Percentiles rank a stretch among this genome's conserved stretches.
These are phyloP conservation scores for Keqinozyma sinolaborantium DNA, from an alignment of 1,139 yeast genomes.

Conservation along the genomic window DNA sequence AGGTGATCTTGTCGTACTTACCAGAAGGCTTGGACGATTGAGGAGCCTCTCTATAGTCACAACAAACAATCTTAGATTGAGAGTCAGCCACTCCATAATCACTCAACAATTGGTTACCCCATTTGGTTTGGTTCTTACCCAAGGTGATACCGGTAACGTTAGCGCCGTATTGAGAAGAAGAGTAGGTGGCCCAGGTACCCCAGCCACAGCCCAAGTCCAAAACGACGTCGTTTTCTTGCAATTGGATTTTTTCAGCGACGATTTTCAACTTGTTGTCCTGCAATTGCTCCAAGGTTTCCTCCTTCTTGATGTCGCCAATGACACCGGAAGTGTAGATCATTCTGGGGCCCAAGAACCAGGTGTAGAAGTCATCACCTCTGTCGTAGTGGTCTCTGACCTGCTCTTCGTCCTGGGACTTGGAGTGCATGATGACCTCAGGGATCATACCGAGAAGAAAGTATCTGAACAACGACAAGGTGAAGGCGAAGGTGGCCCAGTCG, in stretches of 20 bases:
- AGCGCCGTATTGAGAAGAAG: conserved; percentile 82
- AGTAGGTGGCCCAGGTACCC: conserved; percentile 90
- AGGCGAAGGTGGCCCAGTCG: conserved; percentile 84
- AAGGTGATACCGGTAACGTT: conserved; percentile 85
- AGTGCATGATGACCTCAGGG: conserved; percentile 90
- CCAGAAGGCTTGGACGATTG: conserved; percentile 54
- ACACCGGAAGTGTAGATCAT: conserved; percentile 92
- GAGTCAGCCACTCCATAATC: conserved; percentile 63
- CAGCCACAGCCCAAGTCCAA: conserved; percentile 94
- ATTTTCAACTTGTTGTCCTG: conserved; percentile 88
- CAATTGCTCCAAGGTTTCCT: conserved; percentile 79
- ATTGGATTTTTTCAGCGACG: conserved; percentile 83
- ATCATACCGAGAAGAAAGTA: conserved; percentile 85
- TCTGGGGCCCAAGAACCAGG: conserved; percentile 93
- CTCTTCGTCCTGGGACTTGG: conserved; percentile 92
- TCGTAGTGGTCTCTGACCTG: conserved; percentile 95
- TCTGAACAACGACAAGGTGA: conserved; percentile 74
- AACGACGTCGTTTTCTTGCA: conserved; percentile 67
- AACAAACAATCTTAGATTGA: conserved; percentile 78
- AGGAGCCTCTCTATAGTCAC: conserved; percentile 91
- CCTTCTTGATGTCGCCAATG: conserved; percentile 64
- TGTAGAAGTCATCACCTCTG: conserved; percentile 93
- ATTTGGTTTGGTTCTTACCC: conserved; percentile 86
- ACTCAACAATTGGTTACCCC: conserved; percentile 73
- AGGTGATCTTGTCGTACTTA: conserved; percentile 81